Evolutionary conservation across 108 stramenopile genomes (phyloP).

Genomic region (Skeletonema potamos): DNA sequence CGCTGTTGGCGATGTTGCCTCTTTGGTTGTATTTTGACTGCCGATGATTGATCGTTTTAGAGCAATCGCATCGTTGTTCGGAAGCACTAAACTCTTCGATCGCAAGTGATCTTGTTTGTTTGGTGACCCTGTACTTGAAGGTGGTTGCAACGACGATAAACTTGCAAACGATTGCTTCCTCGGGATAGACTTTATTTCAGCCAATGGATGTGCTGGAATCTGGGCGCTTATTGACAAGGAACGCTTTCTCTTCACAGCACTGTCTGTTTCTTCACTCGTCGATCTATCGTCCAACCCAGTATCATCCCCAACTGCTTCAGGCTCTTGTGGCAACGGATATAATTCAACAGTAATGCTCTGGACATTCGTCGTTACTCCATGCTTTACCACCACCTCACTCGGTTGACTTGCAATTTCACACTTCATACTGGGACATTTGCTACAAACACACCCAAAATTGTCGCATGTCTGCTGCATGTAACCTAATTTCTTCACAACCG

Average conservation of each 20-base stretch:
- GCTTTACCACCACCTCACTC: conserved; percentile 39
- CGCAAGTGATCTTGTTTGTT: neutral
- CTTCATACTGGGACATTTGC: conserved; percentile 7
- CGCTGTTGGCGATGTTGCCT: neutral
- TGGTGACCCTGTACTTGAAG: neutral
- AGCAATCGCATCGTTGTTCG: neutral
- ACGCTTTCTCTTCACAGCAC: neutral
- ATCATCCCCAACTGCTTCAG: neutral
- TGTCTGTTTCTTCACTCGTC: neutral
- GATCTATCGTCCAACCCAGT: neutral
- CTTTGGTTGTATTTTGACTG: neutral
- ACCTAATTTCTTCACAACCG: conserved; percentile 14
- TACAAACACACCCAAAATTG: neutral
- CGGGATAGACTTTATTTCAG: neutral
- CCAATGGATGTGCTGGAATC: neutral
- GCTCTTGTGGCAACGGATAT: neutral
- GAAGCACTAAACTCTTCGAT: neutral
- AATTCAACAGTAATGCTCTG: conserved; percentile 18
- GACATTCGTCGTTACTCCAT: conserved; percentile 34
- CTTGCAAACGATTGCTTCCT: conserved; percentile 4
- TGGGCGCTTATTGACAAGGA: neutral
- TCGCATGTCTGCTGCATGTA: neutral
- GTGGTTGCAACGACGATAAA: conserved; percentile 9
- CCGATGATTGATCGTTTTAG: neutral
- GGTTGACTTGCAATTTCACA: conserved; percentile 12